Conservation (phyloP, 805 yeast species). For the Spathaspora boniae region DNA sequence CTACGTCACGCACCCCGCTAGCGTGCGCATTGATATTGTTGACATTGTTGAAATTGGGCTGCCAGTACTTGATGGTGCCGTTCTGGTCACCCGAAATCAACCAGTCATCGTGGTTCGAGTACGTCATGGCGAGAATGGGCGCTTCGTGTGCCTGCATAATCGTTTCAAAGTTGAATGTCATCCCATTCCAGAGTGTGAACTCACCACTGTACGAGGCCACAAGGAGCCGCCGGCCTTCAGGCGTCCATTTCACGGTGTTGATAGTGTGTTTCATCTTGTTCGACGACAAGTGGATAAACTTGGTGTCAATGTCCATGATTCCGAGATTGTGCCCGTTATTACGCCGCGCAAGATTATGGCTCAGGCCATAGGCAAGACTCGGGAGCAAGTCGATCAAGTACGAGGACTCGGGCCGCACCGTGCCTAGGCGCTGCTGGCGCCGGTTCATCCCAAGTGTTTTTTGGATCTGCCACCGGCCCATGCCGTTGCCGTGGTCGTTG, state of each 20-base stretch:
- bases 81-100: slow-evolving; percentile 89
- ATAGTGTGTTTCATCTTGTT: slow-evolving; percentile 91
- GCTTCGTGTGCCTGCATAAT: slow-evolving; percentile 98
- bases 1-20: slow-evolving; percentile 80
- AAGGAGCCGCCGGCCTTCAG: slow-evolving; percentile 86
- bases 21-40: slow-evolving; percentile 72
- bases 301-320: slow-evolving; percentile 63
- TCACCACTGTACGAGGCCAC: slow-evolving; percentile 94
- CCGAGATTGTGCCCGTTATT: slow-evolving; percentile 36
- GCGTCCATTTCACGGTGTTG: slow-evolving; percentile 91
- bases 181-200: slow-evolving; percentile 94
- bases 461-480: slow-evolving; percentile 59
- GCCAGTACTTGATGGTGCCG: slow-evolving; percentile 94
- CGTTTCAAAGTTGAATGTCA: slow-evolving; percentile 91
- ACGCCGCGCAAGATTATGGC: slow-evolving; percentile 22
- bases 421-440: slow-evolving; percentile 41
- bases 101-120: slow-evolving; percentile 93
- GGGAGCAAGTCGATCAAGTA: slow-evolving; percentile 64
- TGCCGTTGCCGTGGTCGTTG: slow-evolving; percentile 72
- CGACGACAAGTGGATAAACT: slow-evolving; percentile 85
- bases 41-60: slow-evolving; percentile 95
- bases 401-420: slow-evolving; percentile 65
- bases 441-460: slow-evolving; percentile 41
- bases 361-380: slow-evolving; percentile 51
- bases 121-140: slow-evolving; percentile 74